A percentile compares a stretch with the other conserved stretches of the same genome.
These are phyloP conservation scores for Petasospora fabianii DNA, from an alignment of 1,139 yeast species.

Conservation along the genomic window DNA sequence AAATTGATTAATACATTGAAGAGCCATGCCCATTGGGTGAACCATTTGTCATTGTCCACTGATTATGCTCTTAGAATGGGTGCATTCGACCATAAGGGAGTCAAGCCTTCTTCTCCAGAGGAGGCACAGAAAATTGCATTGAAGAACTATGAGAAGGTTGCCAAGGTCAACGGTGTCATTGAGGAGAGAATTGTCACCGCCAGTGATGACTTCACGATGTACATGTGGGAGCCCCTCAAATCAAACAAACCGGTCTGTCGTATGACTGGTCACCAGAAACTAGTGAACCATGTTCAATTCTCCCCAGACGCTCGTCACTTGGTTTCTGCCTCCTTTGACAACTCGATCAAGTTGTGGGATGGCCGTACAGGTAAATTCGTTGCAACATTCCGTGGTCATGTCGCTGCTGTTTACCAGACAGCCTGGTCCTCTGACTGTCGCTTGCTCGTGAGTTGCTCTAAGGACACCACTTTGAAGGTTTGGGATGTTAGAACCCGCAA, in stretches of 20 bases:
- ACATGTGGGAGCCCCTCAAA: constrained; percentile 88
- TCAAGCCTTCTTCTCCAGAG: constrained; percentile 42
- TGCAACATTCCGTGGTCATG: constrained; percentile 93
- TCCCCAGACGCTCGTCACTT: constrained; percentile 93
- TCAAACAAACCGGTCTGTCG: constrained; percentile 80
- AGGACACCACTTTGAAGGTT: constrained; percentile 93
- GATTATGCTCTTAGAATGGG: constrained; percentile 87
- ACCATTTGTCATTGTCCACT: constrained; percentile 86
- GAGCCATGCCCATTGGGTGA: constrained; percentile 98
- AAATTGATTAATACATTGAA: constrained; percentile 74
- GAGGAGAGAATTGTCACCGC: constrained; percentile 91
- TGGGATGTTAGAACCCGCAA: constrained; percentile 93
- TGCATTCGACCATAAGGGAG: constrained; percentile 66
- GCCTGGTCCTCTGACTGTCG: constrained; percentile 98
- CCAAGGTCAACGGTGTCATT: constrained; percentile 62
- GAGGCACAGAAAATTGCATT: constrained; percentile 61
- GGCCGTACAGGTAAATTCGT: constrained; percentile 88
- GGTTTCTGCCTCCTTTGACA: constrained; percentile 93
- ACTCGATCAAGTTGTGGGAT: constrained; percentile 93
- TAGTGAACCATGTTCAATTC: constrained; percentile 92
- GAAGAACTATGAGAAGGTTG: constrained; percentile 71
- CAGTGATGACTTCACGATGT: constrained; percentile 97
- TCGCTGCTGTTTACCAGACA: constrained; percentile 97
- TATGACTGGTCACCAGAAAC: constrained; percentile 96
- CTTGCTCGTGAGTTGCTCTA: constrained; percentile 85